Evolutionary conservation across 2,329 filamentous ascomycete species (phyloP).

Genomic region (Neopestalotiopsis clavispora): DNA sequence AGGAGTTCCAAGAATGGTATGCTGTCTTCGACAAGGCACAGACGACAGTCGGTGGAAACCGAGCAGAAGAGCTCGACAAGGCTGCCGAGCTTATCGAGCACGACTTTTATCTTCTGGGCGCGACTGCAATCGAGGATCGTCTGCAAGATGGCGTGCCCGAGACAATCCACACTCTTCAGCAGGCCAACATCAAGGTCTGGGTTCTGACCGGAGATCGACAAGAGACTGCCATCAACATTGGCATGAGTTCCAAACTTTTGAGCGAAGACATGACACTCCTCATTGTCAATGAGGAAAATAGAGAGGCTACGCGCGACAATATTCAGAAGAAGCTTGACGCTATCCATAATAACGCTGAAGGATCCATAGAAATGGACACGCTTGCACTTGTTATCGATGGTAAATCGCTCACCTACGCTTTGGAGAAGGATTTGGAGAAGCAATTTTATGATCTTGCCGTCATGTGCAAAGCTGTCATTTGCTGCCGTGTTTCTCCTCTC

Average conservation of each 20-base stretch:
- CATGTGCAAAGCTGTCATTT: slow-evolving; percentile 98
- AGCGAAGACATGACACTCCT: slow-evolving; percentile 98
- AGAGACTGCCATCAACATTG: slow-evolving; percentile 99
- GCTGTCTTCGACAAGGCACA: slow-evolving; percentile 84
- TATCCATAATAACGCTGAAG: slow-evolving; percentile 80
- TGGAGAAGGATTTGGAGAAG: slow-evolving; percentile 94
- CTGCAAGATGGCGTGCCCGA: slow-evolving; percentile 97
- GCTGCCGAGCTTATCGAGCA: slow-evolving; percentile 94
- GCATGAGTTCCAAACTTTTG: slow-evolving; percentile 98
- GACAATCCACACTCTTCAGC: slow-evolving; percentile 95
- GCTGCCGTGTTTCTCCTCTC: slow-evolving; percentile 93
- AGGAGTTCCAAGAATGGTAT: slow-evolving; percentile 88
- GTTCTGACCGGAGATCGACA: slow-evolving; percentile 96
- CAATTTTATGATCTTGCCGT: slow-evolving; percentile 90
- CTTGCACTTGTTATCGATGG: slow-evolving; percentile 94
- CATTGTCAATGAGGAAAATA: slow-evolving; percentile 90
- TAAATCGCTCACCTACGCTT: slow-evolving; percentile 89
- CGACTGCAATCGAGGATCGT: slow-evolving; percentile 96
- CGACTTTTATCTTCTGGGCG: slow-evolving; percentile 88
- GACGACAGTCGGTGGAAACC: slow-evolving; percentile 90
- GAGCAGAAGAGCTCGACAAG: slow-evolving; percentile 95
- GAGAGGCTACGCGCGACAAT: slow-evolving; percentile 82
- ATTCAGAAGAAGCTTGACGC: slow-evolving; percentile 92
- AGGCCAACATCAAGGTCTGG: slow-evolving; percentile 98
- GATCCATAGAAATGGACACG: slow-evolving; percentile 79